phyloP scores from a whole-genome alignment of 305 asterid genomes.

The Fraxinus greggii region DNA sequence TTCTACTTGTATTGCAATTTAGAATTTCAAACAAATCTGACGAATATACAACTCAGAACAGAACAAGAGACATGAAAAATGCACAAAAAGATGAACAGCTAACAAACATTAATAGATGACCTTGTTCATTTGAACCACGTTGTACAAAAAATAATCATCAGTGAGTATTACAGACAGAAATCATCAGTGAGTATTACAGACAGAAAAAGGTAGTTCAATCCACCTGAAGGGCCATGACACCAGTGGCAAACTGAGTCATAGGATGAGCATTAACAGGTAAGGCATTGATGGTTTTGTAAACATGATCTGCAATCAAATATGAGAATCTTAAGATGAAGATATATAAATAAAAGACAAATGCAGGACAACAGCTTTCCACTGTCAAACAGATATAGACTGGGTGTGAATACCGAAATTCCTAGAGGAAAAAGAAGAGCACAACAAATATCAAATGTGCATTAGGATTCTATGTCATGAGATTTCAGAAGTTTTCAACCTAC shows the following conservation, averaged over 20 bases:
- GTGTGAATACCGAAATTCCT: background rate
- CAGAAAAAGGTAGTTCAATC: constrained; percentile 14
- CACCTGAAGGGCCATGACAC: constrained; percentile 96
- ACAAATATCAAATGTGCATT: background rate
- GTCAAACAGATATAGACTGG: background rate
- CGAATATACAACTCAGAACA: background rate
- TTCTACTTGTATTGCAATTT: background rate
- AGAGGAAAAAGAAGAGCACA: background rate
- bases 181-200: constrained; percentile 7
- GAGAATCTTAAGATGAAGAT: constrained; percentile 12
- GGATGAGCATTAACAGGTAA: constrained; percentile 82
- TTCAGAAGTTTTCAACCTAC: background rate
- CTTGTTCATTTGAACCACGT: constrained; percentile 4
- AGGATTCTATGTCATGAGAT: background rate
- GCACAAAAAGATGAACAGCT: background rate
- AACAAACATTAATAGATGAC: background rate
- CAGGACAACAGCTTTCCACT: constrained; percentile 10
- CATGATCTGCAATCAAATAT: constrained; percentile 62
- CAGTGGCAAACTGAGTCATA: constrained; percentile 89
- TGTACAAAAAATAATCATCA: background rate
- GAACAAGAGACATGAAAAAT: background rate
- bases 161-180: constrained; percentile 11
- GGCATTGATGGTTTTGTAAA: constrained; percentile 73
- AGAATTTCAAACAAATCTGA: background rate
- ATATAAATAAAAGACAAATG: constrained; percentile 14